A percentile compares a stretch with the other conserved stretches of the same genome.
phyloP scores from a whole-genome alignment of 176 grass and related monocot species.

The Elaeis guineensis region DNA sequence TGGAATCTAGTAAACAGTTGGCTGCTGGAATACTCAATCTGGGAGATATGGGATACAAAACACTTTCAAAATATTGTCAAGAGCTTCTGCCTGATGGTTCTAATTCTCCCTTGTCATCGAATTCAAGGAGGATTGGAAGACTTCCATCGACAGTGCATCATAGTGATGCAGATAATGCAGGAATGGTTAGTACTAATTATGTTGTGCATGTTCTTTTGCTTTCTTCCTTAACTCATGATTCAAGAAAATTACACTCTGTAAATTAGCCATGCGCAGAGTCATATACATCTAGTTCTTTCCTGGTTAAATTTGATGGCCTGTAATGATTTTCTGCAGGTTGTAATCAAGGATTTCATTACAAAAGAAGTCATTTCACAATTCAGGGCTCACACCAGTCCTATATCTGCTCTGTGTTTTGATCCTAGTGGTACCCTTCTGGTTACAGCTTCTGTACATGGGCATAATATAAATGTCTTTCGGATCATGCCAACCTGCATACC shows the following conservation, averaged over 20 bases:
- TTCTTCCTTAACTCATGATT: too few relatives aligned
- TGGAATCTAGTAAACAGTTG: slow-evolving; percentile 97
- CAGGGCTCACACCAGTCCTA: slow-evolving; percentile 92
- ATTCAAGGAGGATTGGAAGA: slow-evolving; percentile 71
- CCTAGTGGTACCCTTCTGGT: slow-evolving; percentile 94
- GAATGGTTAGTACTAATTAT: slow-evolving; percentile 66
- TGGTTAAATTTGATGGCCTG: slow-evolving; percentile 10
- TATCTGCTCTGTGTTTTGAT: slow-evolving; percentile 98
- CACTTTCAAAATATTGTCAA: slow-evolving; percentile 86
- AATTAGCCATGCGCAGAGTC: too few relatives aligned
- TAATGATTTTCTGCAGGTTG: slow-evolving; percentile 51
- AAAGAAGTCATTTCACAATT: slow-evolving; percentile 84
- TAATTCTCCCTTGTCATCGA: slow-evolving; percentile 74
- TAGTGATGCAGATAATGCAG: slow-evolving; percentile 81
- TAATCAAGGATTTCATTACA: slow-evolving; percentile 87
- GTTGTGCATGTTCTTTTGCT: slow-evolving; percentile 1
- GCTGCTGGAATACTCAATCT: slow-evolving; percentile 94
- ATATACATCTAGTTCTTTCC: slow-evolving; percentile 3
- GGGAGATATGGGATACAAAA: slow-evolving; percentile 96
- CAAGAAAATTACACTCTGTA: too few relatives aligned
- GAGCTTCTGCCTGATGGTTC: slow-evolving; percentile 94
- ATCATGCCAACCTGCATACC: slow-evolving; percentile 69
- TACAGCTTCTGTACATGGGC: slow-evolving; percentile 91
- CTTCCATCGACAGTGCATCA: slow-evolving; percentile 64
- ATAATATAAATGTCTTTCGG: slow-evolving; percentile 98